These are phyloP conservation scores for Mortierella hygrophila DNA, from an alignment of 192 early-diverging fungal genomes.

Conservation along the genomic window DNA sequence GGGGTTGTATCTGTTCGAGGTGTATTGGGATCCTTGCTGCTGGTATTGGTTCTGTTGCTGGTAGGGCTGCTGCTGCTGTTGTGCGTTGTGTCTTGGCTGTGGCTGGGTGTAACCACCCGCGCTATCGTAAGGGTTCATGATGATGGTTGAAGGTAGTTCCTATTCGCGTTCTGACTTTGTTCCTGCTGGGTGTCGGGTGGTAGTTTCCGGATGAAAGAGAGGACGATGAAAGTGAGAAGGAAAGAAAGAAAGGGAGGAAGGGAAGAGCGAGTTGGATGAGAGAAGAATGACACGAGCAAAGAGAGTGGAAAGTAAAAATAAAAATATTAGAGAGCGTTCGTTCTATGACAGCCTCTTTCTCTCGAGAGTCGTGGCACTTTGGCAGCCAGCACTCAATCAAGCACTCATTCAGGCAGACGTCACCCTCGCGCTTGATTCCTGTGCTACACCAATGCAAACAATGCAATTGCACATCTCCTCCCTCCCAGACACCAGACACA, in stretches of 20 bases:
- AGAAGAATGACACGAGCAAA: conserved; percentile 2
- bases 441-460: not conserved
- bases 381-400: not conserved
- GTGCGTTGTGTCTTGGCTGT: conserved; percentile 44
- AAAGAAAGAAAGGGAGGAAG: not conserved
- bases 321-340: too few relatives aligned
- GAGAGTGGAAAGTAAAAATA: not conserved
- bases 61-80: conserved; percentile 13
- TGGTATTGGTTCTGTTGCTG: conserved; percentile 27
- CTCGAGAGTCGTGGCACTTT: not conserved
- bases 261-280: not conserved
- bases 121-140: conserved; percentile 52
- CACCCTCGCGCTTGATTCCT: not conserved
- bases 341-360: not conserved
- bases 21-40: conserved; percentile 24
- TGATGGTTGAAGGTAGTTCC: not conserved
- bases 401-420: not conserved
- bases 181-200: not conserved
- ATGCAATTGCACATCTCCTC: conserved; percentile 18
- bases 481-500: not conserved
- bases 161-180: not conserved
- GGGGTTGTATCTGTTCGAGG: conserved; percentile 39
- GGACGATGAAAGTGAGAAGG: not conserved
- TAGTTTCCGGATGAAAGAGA: conserved; percentile 3
- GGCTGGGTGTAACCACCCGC: conserved; percentile 42